Evolutionary conservation across 1,284 basidiomycete genomes (phyloP).

Genomic region (Earliella scabrosa): DNA sequence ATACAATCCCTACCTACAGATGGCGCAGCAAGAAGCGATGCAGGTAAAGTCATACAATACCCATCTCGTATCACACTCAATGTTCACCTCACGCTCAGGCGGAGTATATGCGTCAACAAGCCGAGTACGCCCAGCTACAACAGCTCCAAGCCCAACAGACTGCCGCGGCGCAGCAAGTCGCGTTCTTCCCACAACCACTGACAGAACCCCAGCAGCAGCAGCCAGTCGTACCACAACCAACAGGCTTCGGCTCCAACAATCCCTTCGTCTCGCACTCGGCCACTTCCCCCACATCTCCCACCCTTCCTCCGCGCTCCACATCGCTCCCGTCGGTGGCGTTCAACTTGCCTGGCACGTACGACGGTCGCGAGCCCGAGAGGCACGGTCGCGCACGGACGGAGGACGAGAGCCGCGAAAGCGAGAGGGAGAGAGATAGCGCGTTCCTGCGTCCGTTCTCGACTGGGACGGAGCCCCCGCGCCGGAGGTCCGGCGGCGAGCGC

Average conservation of each 20-base stretch:
- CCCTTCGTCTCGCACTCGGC: constrained; percentile 72
- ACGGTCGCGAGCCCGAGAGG: constrained; percentile 2
- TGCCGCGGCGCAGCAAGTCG: constrained; percentile 46
- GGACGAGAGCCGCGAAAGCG: constrained; percentile 6
- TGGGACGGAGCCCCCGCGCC: constrained; percentile 25
- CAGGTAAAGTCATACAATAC: constrained; percentile 53
- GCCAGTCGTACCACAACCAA: constrained; percentile 62
- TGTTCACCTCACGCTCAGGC: constrained; percentile 43
- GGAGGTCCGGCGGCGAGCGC: constrained; percentile 48
- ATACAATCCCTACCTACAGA: constrained; percentile 93
- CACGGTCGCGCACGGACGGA: neutral
- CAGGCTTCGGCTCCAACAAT: constrained; percentile 85
- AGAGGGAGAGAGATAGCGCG: constrained; percentile 5
- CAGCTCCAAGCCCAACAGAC: constrained; percentile 17
- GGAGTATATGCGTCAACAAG: constrained; percentile 72
- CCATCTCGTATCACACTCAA: constrained; percentile 84
- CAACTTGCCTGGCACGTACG: constrained; percentile 28
- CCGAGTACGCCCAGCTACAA: constrained; percentile 54
- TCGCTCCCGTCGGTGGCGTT: constrained; percentile 29
- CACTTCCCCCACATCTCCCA: constrained; percentile 33
- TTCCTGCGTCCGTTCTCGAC: constrained; percentile 35
- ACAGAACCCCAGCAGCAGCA: constrained; percentile 31
- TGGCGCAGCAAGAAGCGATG: constrained; percentile 81
- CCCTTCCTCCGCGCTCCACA: constrained; percentile 23
- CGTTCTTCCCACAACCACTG: constrained; percentile 38